phyloP scores from a whole-genome alignment of 164 flowering plant genomes.

The Buxus sempervirens region DNA sequence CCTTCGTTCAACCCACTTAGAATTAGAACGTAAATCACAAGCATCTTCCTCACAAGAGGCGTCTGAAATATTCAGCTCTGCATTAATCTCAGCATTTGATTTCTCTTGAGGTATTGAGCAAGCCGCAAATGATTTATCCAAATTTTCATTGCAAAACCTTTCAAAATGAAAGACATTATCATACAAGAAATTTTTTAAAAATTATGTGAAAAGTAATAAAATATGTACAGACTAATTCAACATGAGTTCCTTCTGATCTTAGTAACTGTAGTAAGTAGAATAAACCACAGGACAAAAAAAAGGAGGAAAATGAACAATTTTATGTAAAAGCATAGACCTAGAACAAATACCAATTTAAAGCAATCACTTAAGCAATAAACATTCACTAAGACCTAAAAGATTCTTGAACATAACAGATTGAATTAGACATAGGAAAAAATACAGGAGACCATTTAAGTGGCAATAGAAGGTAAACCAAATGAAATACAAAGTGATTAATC shows the following conservation, averaged over 20 bases:
- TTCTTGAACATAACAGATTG: too few relatives aligned
- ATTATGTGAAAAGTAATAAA: not conserved
- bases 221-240: not conserved
- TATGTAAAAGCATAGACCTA: too few relatives aligned
- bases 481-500: too few relatives aligned
- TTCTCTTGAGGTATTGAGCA: conserved; percentile 94
- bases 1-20: conserved; percentile 26
- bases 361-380: too few relatives aligned
- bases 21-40: conserved; percentile 22
- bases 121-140: conserved; percentile 73
- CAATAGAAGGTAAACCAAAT: too few relatives aligned
- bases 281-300: too few relatives aligned
- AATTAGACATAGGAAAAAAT: too few relatives aligned
- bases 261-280: too few relatives aligned
- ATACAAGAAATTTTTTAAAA: not conserved
- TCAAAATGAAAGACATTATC: conserved; percentile 9
- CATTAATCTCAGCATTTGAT: conserved; percentile 87
- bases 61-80: conserved; percentile 88
- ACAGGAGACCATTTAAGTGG: too few relatives aligned
- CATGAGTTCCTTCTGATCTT: not conserved
- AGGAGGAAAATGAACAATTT: too few relatives aligned
- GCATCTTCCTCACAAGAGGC: conserved; percentile 74
- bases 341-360: too few relatives aligned
- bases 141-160: conserved; percentile 91
- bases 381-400: too few relatives aligned